Base-by-base conservation (phyloP, 1,139 yeast genomes). In the Zhuliangozyma blackwelliae region DNA sequence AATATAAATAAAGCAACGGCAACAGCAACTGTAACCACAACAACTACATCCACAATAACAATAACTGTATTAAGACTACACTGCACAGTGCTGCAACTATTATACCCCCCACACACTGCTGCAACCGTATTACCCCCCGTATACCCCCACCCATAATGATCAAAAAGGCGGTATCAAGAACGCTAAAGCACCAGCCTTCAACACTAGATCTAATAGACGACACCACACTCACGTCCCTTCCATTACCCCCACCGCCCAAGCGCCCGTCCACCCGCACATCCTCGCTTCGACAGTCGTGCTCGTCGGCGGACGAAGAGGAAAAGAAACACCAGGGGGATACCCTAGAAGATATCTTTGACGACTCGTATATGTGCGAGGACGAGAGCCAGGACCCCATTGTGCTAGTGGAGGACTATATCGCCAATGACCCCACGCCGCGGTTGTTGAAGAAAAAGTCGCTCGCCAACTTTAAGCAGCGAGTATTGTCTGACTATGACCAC, bases 191-290 rank as follows among this genome's bases (percentile, higher is more conserved):
- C 32, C 54, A 54, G 77, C 81, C 53, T 11, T 82, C 89, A 1
- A 69, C 70, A 39, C 60, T 83, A 10, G 89, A 82, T 45, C 61
- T 82, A 39, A 65, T 82, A 5, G 88, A 83, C 50, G 77, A 70
- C 48, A 68, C 73, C 7, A 72, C 74, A 13, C 57, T 83, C 37
- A 82, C 90, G 0, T 80, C 88, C 2, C 72, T 81, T 44, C 88
- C 88, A 5, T 53, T 78, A 27, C 78, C 83, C 3, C 83, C 82
- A 16, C 85, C 82, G 2, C 62, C 65, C 27, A 5, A 23, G 25
- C 10, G 27, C 10, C n/a, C n/a, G 26, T 13, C 34, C 34, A 13
- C 12, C 12, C 13, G 23, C 34, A 59, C 27, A 11, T 10, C 13
- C 21, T 12, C 21, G 19, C 23, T 22, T 6, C 23, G 23, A 22